Base-by-base conservation (phyloP, 176 grass and related monocot genomes). In the Triticum turgidum region DNA sequence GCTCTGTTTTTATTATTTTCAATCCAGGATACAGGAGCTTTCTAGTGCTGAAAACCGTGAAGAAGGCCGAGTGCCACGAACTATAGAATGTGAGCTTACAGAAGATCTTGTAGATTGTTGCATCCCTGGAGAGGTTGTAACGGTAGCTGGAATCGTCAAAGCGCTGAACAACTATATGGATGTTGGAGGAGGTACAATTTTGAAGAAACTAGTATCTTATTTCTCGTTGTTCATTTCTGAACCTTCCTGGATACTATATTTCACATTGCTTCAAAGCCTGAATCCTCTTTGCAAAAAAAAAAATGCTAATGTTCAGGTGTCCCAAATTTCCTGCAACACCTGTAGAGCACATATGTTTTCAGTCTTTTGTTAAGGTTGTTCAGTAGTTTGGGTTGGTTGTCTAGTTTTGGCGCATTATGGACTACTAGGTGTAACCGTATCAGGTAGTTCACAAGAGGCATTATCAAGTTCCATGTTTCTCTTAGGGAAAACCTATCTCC, bases 41-140 rank as follows among this genome's bases (percentile, higher is more conserved):
- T 76, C 80, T 45, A 89, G 73, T 45, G 39, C 73, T 87, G 88
- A 84, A 58, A 94, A 73, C 71, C 96, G 84, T 38, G 96, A 98
- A 90, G 93, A 95, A 90, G 96, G 91, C 42, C 90, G 93, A 78
- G 90, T 95, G 27, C 93, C 96, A 64, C 67, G 96, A 34, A 98
- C 89, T 18, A 63, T 98, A 70, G 96, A 98, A 32, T 98, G 96
- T 84, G 96, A 98, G 75, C 84, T 98, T 77, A 89, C 88, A 62
- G 91, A 98, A 82, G 96, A 98, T 86, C 93, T 98, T 39, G 96
- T 98, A 47, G 93, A 98, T 85, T 98, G 90, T 84, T 98, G 96
- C 84, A 94, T 98, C 67, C 96, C 96, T 84, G 96, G 96, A 84
- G 96, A 98, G 54, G 76, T 91, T 21, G 82, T 98, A 85, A 98